phyloP scores from a whole-genome alignment of 1,284 basidiomycete genomes.

The Gymnopus androsaceus region DNA sequence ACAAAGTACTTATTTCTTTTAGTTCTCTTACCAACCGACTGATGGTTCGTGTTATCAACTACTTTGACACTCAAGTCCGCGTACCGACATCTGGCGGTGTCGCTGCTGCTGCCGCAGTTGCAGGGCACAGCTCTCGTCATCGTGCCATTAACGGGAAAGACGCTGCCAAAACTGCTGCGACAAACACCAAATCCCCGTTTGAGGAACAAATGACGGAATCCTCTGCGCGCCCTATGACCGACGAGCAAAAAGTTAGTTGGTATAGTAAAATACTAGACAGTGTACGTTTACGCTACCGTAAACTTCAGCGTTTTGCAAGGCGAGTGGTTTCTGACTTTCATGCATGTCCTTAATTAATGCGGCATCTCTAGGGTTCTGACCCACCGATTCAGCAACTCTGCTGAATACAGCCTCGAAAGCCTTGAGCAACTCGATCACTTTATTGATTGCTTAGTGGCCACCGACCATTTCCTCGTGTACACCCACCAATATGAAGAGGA shows the following conservation, averaged over 20 bases:
- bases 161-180: not conserved
- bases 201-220: conserved; percentile 27
- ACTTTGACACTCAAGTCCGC: conserved; percentile 92
- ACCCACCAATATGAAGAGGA: conserved; percentile 88
- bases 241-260: conserved; percentile 85
- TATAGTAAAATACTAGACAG: conserved; percentile 94
- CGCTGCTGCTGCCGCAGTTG: conserved; percentile 22
- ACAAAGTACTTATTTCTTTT: conserved; percentile 2
- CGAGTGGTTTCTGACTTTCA: conserved; percentile 38
- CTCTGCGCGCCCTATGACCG: conserved; percentile 58
- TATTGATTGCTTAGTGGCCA: conserved; percentile 79
- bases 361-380: conserved; percentile 61
- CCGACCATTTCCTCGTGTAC: conserved; percentile 95
- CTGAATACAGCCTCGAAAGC: conserved; percentile 88
- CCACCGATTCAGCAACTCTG: conserved; percentile 92
- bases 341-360: not conserved
- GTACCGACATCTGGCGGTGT: conserved; percentile 64
- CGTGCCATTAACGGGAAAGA: conserved; percentile 5
- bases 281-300: conserved; percentile 90
- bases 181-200: conserved; percentile 24
- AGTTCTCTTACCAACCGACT: conserved; percentile 88
- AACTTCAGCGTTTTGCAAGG: conserved; percentile 92
- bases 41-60: conserved; percentile 88
- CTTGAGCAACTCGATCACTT: conserved; percentile 74
- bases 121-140: conserved; percentile 17